A percentile compares a stretch with the other conserved stretches of the same genome.
These are phyloP conservation scores for Talaromyces islandicus DNA, from an alignment of 2,329 filamentous ascomycete genomes.

Conservation along the genomic window DNA sequence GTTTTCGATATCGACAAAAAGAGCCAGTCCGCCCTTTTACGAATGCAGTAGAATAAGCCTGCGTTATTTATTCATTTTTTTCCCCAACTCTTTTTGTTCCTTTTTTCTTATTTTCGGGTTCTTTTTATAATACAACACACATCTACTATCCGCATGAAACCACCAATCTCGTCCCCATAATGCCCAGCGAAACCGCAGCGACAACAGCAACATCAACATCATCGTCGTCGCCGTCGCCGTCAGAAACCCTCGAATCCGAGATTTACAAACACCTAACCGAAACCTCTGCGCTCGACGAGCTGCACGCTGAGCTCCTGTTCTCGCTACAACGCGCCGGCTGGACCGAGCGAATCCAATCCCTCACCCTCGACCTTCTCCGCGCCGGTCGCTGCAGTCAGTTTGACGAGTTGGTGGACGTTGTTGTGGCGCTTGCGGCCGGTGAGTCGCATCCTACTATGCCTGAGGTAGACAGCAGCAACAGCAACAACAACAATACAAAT, in stretches of 20 bases:
- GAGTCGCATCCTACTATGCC: conserved; percentile 21
- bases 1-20: neutral
- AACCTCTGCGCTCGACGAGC: conserved; percentile 28
- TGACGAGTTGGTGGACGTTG: conserved; percentile 49
- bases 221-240: neutral
- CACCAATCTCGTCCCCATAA: neutral
- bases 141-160: neutral
- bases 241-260: conserved; percentile 8
- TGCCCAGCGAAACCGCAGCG: conserved; percentile 8
- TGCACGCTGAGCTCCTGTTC: conserved; percentile 50
- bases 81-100: neutral
- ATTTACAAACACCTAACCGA: conserved; percentile 10
- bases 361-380: conserved; percentile 52
- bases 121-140: neutral
- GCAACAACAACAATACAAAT: neutral
- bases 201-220: neutral
- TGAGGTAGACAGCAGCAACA: conserved; percentile 5
- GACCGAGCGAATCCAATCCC: conserved; percentile 50
- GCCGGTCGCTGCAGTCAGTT: conserved; percentile 53
- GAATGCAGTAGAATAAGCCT: neutral
- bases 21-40: neutral
- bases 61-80: neutral
- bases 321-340: conserved; percentile 54
- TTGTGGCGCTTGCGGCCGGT: conserved; percentile 43
- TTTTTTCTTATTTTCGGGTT: neutral